Evolutionary conservation across 306 rosid species (phyloP), one percentile per base, ranked within the genome.

Genomic region (Begonia loranthoides): DNA sequence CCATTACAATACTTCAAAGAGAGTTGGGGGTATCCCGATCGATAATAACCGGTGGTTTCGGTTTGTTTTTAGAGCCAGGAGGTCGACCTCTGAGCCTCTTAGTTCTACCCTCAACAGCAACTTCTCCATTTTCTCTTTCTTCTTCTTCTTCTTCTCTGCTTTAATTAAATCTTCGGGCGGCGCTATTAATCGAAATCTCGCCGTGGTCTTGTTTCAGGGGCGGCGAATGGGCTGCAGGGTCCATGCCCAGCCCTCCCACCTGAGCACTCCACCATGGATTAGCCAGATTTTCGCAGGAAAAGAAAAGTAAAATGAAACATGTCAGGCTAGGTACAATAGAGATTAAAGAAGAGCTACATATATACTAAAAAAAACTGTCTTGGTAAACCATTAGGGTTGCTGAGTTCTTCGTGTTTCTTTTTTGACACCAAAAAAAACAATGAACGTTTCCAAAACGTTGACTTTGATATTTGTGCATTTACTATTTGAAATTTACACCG

Each of bases 211-310:
- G 83, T 70, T 40, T 69, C 8, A 68, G 33, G 16, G 53, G 43
- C 1, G 89, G 64, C 11, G 97, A 77, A 61, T 81, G 76, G 67
- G 39, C 70, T 15, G 74, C 81, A 61, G 71, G 79, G 76, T 82
- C 99, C 54, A 80, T 70, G 13, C 84, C 95, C 59, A 81, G 70
- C 67, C 82, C 61, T 73, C 94, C 95, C 51, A 78, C 82, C 71
- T 74, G 90, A 24, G 68, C 67, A 9, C 83, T 70, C 97, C 97
- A 90, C 97, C 97, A 90, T 44, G 95, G 97, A 61, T 82, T 90
- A 60, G 97, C 95, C 97, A 90, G 81, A 63, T 5, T 55, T 28
- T 44, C 56, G 39, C 52, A 43, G 69, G 80, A 72, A 28, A 68
- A 74, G 68, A 65, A 64, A 68, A 63, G 64, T 69, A 65, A 54